phyloP scores from a whole-genome alignment of 1,284 basidiomycete genomes.

The Ustilago tritici region DNA sequence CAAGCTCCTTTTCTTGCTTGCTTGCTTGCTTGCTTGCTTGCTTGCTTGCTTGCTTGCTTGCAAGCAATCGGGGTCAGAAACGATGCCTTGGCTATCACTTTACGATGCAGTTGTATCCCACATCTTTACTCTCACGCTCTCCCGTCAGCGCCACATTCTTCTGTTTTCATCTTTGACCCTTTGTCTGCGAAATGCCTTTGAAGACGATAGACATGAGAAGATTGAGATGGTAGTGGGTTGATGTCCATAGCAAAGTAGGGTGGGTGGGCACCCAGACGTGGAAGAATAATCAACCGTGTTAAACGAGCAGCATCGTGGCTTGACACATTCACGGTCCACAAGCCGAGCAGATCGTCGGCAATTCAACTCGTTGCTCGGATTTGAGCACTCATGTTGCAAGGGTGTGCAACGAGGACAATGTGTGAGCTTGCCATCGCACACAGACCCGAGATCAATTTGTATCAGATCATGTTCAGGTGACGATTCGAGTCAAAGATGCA shows the following conservation, averaged over 20 bases:
- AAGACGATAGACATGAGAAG: too few species aligned
- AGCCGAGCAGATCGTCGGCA: not conserved
- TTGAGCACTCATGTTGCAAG: not conserved
- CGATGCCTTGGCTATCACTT: conserved; percentile 1
- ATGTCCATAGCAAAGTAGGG: too few species aligned
- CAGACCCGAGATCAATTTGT: not conserved
- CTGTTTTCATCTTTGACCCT: not conserved
- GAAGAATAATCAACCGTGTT: not conserved
- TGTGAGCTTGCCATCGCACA: not conserved
- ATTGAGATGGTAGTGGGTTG: too few species aligned
- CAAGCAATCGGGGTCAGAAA: not conserved
- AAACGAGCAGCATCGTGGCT: not conserved
- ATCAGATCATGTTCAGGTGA: conserved; percentile 4
- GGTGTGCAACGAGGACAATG: not conserved
- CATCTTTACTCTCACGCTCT: not conserved
- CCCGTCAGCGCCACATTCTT: not conserved
- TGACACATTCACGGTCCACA: conserved; percentile 11
- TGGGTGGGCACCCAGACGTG: not conserved
- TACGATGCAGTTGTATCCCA: not conserved
- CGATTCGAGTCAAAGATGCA: conserved; percentile 14
- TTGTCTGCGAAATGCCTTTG: too few species aligned
- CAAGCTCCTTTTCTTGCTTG: not conserved
- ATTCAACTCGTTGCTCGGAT: not conserved
- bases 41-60: not conserved
- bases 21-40: too few species aligned